Evolutionary conservation across 2,329 filamentous ascomycete species (phyloP).

Genomic region (Graphilbum sp.): DNA sequence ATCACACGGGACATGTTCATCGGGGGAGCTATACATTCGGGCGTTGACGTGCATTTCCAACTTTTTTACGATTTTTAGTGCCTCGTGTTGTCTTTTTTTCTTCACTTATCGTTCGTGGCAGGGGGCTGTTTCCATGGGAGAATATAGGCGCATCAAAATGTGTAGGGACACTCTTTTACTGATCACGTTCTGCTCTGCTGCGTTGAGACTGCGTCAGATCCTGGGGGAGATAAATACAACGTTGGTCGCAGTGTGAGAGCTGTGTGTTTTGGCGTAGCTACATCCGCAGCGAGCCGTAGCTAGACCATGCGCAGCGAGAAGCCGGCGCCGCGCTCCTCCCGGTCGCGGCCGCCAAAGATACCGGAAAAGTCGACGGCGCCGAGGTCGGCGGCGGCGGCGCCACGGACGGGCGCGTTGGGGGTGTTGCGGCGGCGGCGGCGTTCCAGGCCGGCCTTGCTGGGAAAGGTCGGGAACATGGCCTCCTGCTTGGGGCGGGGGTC

Average conservation of each 20-base stretch:
- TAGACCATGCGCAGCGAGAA: slow-evolving; percentile 48
- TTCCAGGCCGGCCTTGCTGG: slow-evolving; percentile 87
- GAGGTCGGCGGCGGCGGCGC: slow-evolving; percentile 44
- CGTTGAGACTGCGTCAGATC: no score
- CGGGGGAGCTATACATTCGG: background rate
- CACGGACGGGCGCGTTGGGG: slow-evolving; percentile 70
- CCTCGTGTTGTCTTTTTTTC: background rate
- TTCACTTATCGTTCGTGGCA: background rate
- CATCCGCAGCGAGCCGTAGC: no score
- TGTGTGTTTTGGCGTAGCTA: no score
- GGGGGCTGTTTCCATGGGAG: no score
- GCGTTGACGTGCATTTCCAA: background rate
- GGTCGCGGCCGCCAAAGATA: slow-evolving; percentile 51
- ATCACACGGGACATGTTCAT: background rate
- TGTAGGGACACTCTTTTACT: no score
- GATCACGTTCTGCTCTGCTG: no score
- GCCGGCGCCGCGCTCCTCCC: slow-evolving; percentile 48
- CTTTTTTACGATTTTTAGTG: background rate
- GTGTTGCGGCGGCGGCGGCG: slow-evolving; percentile 54
- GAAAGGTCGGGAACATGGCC: slow-evolving; percentile 92
- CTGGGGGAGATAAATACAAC: no score
- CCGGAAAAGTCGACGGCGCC: slow-evolving; percentile 49
- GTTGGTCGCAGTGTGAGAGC: no score
- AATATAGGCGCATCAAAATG: no score
- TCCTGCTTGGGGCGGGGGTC: slow-evolving; percentile 80